Conservation (phyloP, 257 asterid species). For the Penstemon barbatus region DNA sequence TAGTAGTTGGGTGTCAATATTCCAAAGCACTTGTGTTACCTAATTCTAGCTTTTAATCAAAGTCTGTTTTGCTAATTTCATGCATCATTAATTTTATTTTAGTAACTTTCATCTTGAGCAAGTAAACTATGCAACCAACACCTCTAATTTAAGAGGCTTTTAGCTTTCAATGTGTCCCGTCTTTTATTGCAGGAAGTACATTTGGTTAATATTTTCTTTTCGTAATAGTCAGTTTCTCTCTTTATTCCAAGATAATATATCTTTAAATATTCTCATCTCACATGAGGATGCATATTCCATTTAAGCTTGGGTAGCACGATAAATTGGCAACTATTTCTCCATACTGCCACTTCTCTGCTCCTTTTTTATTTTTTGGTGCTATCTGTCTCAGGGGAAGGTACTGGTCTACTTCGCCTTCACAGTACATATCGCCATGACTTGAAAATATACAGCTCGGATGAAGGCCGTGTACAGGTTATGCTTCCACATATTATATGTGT, state of each 20-base stretch:
- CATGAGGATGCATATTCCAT: conserved; percentile 5
- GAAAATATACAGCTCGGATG: conserved; percentile 96
- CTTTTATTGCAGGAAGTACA: conserved; percentile 11
- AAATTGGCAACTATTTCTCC: conserved; percentile 23
- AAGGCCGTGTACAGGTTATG: conserved; percentile 97
- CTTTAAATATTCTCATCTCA: conserved; percentile 4
- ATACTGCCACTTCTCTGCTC: conserved; percentile 1
- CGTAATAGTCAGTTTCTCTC: not conserved
- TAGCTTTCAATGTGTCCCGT: conserved; percentile 6
- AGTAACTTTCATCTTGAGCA: conserved; percentile 3
- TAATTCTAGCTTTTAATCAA: conserved; percentile 21
- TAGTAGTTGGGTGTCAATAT: conserved; percentile 20
- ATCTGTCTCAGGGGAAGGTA: conserved; percentile 82
- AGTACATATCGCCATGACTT: conserved; percentile 97
- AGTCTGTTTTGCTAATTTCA: conserved; percentile 17
- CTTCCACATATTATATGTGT: conserved; percentile 21
- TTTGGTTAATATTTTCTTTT: conserved; percentile 9
- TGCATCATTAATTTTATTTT: conserved; percentile 9
- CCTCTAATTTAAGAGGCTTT: not conserved
- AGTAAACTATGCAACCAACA: conserved; percentile 1
- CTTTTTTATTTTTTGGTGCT: conserved; percentile 21
- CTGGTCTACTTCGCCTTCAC: conserved; percentile 97
- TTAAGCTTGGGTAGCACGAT: conserved; percentile 18
- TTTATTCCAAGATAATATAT: conserved; percentile 8
- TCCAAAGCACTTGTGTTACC: conserved; percentile 3